phyloP scores from a whole-genome alignment of 352 stramenopile genomes.

The Pythium apleroticum region DNA sequence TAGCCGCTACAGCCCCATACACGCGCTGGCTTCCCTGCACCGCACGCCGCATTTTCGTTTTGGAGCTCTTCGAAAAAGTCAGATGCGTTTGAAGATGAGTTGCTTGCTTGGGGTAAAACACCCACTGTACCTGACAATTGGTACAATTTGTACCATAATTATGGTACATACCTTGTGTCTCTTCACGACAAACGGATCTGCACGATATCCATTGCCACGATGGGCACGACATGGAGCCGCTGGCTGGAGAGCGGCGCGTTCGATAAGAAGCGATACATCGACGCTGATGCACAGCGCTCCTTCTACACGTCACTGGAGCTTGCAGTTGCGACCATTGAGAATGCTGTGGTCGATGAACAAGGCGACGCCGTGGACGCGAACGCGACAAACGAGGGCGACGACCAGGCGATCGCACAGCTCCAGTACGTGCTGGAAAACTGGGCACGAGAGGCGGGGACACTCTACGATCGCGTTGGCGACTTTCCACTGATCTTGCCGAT shows the following conservation, averaged over 20 bases:
- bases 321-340: conserved; percentile 13
- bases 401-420: conserved; percentile 31
- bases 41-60: conserved; percentile 8
- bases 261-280: conserved; percentile 22
- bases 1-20: background rate
- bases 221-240: conserved; percentile 27
- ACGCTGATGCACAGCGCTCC: conserved; percentile 6
- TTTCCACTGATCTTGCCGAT: conserved; percentile 40
- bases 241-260: conserved; percentile 25
- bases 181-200: background rate
- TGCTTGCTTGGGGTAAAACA: background rate
- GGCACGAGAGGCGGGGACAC: conserved; percentile 36
- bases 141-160: conserved; percentile 13
- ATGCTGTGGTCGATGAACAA: conserved; percentile 4
- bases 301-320: conserved; percentile 24
- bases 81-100: conserved; percentile 16
- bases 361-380: conserved; percentile 4
- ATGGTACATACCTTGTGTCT: conserved; percentile 3
- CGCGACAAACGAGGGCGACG: conserved; percentile 2
- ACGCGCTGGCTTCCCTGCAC: conserved; percentile 1
- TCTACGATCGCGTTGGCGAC: conserved; percentile 42
- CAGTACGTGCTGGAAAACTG: conserved; percentile 54
- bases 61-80: conserved; percentile 5
- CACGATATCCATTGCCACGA: background rate
- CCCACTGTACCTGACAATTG: conserved; percentile 11